Conservation (phyloP, 805 yeast genomes). For the Isabelozyma pseudorhagii region DNA sequence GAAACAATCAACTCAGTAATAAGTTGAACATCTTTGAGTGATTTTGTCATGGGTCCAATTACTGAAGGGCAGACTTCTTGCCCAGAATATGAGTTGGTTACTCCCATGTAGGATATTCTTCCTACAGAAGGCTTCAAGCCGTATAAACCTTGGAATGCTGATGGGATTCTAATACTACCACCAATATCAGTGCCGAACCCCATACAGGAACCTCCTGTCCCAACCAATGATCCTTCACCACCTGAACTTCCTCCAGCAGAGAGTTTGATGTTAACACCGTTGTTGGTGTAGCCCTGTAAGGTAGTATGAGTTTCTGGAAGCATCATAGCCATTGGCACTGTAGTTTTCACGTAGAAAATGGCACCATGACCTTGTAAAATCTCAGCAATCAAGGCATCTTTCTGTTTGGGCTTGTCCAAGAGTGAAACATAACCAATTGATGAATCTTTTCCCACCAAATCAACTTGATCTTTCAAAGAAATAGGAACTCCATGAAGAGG, state of each 20-base stretch:
- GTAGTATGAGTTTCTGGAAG: constrained; percentile 1
- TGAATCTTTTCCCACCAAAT: constrained; percentile 4
- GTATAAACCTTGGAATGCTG: constrained; percentile 51
- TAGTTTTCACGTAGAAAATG: constrained; percentile 3
- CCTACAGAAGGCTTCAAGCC: constrained; percentile 48
- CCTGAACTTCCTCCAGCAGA: constrained; percentile 55
- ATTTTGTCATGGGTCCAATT: constrained; percentile 16
- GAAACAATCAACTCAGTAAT: constrained; percentile 3
- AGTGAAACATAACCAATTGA: constrained; percentile 6
- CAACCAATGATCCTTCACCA: constrained; percentile 50
- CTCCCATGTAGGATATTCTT: constrained; percentile 35
- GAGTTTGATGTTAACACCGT: constrained; percentile 9
- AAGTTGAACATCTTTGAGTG: constrained; percentile 2
- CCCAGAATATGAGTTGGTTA: not conserved
- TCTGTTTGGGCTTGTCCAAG: not conserved
- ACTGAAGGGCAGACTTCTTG: constrained; percentile 2
- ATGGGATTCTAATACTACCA: constrained; percentile 54
- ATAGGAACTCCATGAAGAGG: constrained; percentile 10
- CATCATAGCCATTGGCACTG: constrained; percentile 5
- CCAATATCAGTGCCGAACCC: constrained; percentile 48
- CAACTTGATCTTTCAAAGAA: constrained; percentile 6
- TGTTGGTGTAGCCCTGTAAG: not conserved
- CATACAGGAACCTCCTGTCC: constrained; percentile 38
- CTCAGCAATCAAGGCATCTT: constrained; percentile 5
- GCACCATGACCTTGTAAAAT: constrained; percentile 7